Conservation (phyloP, 768 basidiomycete genomes). For the Suillus luteus region DNA sequence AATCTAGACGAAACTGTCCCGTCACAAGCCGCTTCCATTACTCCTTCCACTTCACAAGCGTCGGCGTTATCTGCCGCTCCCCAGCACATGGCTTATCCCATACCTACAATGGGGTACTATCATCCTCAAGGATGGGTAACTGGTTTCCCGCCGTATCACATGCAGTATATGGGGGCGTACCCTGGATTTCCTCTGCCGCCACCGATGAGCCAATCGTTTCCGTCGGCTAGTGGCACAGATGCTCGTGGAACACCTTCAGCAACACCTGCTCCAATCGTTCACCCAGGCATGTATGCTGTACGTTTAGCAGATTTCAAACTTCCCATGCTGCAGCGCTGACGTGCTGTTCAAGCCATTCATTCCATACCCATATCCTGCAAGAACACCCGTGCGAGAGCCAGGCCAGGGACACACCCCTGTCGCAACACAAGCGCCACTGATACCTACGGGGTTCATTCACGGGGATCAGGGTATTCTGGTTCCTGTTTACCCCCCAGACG, state of each 20-base stretch:
- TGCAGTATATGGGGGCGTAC: constrained; percentile 52
- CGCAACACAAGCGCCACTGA: constrained; percentile 53
- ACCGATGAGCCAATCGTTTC: constrained; percentile 26
- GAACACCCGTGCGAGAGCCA: constrained; percentile 25
- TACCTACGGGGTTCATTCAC: constrained; percentile 70
- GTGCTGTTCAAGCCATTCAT: constrained; percentile 44
- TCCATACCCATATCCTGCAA: constrained; percentile 46
- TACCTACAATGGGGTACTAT: constrained; percentile 48
- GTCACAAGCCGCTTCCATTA: constrained; percentile 11
- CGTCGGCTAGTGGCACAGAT: constrained; percentile 40
- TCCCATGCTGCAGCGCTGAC: constrained; percentile 15
- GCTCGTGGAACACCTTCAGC: constrained; percentile 35
- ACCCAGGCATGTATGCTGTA: constrained; percentile 50
- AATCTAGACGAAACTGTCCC: constrained; percentile 27
- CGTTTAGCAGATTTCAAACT: constrained; percentile 23
- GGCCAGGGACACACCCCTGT: constrained; percentile 18
- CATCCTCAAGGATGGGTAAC: constrained; percentile 54
- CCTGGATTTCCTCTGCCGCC: constrained; percentile 44
- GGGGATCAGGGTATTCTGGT: constrained; percentile 73
- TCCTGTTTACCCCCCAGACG: constrained; percentile 70
- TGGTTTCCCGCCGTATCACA: constrained; percentile 52
- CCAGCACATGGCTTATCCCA: constrained; percentile 36
- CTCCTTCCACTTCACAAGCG: constrained; percentile 27
- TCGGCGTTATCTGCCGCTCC: constrained; percentile 27
- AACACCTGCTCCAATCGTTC: constrained; percentile 40